These are phyloP conservation scores for Telfairia occidentalis DNA, from an alignment of 331 rosid genomes.

Conservation along the genomic window DNA sequence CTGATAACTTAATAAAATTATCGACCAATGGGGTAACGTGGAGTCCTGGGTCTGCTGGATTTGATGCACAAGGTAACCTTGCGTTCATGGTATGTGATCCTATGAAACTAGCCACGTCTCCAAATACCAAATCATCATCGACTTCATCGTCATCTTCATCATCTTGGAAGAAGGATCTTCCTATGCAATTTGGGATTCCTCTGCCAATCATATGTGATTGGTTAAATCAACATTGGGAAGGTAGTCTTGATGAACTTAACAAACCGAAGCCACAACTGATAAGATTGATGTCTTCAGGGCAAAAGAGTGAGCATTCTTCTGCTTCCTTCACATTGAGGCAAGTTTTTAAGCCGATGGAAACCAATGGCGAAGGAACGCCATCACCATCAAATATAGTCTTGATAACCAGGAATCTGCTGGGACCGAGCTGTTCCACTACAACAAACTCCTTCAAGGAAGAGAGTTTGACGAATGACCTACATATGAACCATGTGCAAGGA, in stretches of 20 bases:
- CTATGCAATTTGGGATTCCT: slow-evolving; percentile 91
- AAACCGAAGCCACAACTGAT: slow-evolving; percentile 86
- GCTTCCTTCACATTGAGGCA: slow-evolving; percentile 70
- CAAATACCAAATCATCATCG: slow-evolving; percentile 74
- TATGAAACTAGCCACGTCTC: slow-evolving; percentile 92
- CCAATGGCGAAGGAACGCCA: slow-evolving; percentile 52
- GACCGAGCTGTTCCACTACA: slow-evolving; percentile 44
- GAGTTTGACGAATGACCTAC: slow-evolving; percentile 26
- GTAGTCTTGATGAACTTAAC: slow-evolving; percentile 91
- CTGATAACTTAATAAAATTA: slow-evolving; percentile 87
- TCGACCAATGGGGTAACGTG: slow-evolving; percentile 76
- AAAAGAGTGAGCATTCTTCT: slow-evolving; percentile 80
- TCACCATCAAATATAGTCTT: slow-evolving; percentile 56
- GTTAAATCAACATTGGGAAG: slow-evolving; percentile 99
- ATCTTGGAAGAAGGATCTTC: slow-evolving; percentile 76
- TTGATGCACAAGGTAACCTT: slow-evolving; percentile 84
- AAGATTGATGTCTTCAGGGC: slow-evolving; percentile 76
- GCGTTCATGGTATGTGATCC: slow-evolving; percentile 99
- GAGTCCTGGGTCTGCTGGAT: slow-evolving; percentile 96
- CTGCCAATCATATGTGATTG: slow-evolving; percentile 83
- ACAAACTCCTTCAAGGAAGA: slow-evolving; percentile 54
- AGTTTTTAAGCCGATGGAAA: slow-evolving; percentile 74
- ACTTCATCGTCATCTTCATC: slow-evolving; percentile 63
- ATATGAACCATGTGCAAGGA: slow-evolving; percentile 54
- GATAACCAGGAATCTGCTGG: slow-evolving; percentile 38